These are phyloP conservation scores for Cairneyella variabilis DNA, from an alignment of 495 filamentous ascomycete species.

Conservation along the genomic window DNA sequence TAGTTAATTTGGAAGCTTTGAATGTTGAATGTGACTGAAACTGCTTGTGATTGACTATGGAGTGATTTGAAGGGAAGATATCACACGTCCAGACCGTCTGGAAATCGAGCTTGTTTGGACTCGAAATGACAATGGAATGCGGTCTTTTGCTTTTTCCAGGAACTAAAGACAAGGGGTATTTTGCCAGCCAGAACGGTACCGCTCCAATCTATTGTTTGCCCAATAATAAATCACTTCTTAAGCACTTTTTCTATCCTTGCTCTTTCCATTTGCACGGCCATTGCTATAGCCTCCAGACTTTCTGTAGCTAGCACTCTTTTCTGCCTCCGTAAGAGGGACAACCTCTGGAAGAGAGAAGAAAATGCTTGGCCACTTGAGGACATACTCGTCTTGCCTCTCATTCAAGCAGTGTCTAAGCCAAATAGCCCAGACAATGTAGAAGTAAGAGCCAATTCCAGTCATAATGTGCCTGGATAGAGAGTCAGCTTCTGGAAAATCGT, in stretches of 20 bases:
- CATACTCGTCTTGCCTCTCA: conserved; percentile 40
- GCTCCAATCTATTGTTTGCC: no score
- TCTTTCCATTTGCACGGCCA: conserved; percentile 2
- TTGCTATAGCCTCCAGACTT: conserved; percentile 4
- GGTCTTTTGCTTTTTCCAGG: neutral
- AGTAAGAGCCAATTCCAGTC: conserved; percentile 45
- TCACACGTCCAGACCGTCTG: no score
- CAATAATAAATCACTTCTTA: no score
- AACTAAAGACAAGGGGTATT: neutral
- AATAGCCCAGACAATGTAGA: conserved; percentile 45
- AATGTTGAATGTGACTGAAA: no score
- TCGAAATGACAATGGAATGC: no score
- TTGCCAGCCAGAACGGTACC: no score
- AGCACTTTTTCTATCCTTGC: conserved; percentile 10
- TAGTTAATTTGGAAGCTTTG: neutral
- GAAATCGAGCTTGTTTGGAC: no score
- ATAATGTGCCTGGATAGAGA: conserved; percentile 38
- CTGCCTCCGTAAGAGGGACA: conserved; percentile 1
- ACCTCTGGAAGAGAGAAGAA: conserved; percentile 33
- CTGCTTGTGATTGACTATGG: no score
- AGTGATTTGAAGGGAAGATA: no score
- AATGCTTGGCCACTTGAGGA: conserved; percentile 38
- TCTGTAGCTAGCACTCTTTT: conserved; percentile 1
- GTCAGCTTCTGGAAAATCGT: no score
- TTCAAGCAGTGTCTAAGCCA: conserved; percentile 47